Evolutionary conservation across 2,329 filamentous ascomycete species (phyloP).

Genomic region (Trichoderma atrobrunneum): DNA sequence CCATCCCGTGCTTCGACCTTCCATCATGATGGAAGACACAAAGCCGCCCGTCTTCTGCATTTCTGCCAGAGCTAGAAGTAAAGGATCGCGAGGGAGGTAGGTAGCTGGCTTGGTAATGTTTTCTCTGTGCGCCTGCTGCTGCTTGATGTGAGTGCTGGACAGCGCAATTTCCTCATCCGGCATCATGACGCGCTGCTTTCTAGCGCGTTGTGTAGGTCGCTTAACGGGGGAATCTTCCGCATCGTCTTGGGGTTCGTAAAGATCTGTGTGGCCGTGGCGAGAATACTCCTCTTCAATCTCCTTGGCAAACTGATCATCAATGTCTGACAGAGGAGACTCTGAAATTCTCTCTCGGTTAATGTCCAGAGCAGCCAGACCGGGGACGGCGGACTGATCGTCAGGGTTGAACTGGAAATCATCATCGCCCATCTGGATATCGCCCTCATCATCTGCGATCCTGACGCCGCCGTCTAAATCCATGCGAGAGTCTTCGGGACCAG

Average conservation of each 20-base stretch:
- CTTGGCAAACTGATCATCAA: conserved; percentile 60
- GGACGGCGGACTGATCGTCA: conserved; percentile 57
- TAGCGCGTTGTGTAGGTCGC: conserved; percentile 68
- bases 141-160: conserved; percentile 73
- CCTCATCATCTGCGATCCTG: conserved; percentile 61
- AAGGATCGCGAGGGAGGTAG: conserved; percentile 83
- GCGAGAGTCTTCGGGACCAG: conserved; percentile 55
- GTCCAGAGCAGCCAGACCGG: conserved; percentile 46
- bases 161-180: conserved; percentile 81
- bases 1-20: conserved; percentile 75
- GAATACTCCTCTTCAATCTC: conserved; percentile 59
- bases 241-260: conserved; percentile 61
- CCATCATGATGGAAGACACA: conserved; percentile 80
- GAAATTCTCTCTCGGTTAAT: conserved; percentile 61
- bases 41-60: conserved; percentile 91
- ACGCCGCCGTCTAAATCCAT: conserved; percentile 55
- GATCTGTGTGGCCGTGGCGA: conserved; percentile 52
- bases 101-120: conserved; percentile 80
- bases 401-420: conserved; percentile 65
- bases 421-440: conserved; percentile 59
- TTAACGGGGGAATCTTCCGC: conserved; percentile 57
- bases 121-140: conserved; percentile 80
- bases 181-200: conserved; percentile 75
- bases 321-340: conserved; percentile 68
- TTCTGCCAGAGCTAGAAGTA: conserved; percentile 82